Conservation (phyloP, 495 filamentous ascomycete genomes). For the Aspergillus leporis region DNA sequence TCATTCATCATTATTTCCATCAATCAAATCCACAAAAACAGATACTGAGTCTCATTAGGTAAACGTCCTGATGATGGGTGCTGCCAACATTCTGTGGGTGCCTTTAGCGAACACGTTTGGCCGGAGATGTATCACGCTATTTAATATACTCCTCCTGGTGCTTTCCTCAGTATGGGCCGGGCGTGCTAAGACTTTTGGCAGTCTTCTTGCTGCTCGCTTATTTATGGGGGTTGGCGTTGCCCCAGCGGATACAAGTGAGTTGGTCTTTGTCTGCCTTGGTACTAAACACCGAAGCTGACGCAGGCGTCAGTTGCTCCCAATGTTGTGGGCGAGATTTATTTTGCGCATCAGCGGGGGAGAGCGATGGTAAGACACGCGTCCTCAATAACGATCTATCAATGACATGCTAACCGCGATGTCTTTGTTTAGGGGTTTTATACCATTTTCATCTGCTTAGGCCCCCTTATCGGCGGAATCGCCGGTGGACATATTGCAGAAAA, state of each 20-base stretch:
- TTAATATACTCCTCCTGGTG: slow-evolving; percentile 16
- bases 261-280: background rate
- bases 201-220: slow-evolving; percentile 18
- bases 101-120: slow-evolving; percentile 22
- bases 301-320: slow-evolving; percentile 14
- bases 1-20: too few species aligned
- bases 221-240: slow-evolving; percentile 22
- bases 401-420: background rate
- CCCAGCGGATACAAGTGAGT: slow-evolving; percentile 19
- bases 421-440: slow-evolving; percentile 18
- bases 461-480: slow-evolving; percentile 19
- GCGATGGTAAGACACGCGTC: slow-evolving; percentile 16
- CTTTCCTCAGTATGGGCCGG: slow-evolving; percentile 21
- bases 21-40: background rate
- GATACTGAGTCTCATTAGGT: slow-evolving; percentile 5
- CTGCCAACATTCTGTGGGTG: slow-evolving; percentile 22
- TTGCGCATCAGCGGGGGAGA: slow-evolving; percentile 19
- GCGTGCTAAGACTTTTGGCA: slow-evolving; percentile 14
- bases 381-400: background rate
- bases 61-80: slow-evolving; percentile 19
- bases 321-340: slow-evolving; percentile 23
- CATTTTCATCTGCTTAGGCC: slow-evolving; percentile 14
- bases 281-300: background rate
- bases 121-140: slow-evolving; percentile 10
- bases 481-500: slow-evolving; percentile 19